Evolutionary conservation across 2,329 filamentous ascomycete genomes (phyloP), one percentile per base, ranked within the genome.

Genomic region (Penicillium sp.): DNA sequence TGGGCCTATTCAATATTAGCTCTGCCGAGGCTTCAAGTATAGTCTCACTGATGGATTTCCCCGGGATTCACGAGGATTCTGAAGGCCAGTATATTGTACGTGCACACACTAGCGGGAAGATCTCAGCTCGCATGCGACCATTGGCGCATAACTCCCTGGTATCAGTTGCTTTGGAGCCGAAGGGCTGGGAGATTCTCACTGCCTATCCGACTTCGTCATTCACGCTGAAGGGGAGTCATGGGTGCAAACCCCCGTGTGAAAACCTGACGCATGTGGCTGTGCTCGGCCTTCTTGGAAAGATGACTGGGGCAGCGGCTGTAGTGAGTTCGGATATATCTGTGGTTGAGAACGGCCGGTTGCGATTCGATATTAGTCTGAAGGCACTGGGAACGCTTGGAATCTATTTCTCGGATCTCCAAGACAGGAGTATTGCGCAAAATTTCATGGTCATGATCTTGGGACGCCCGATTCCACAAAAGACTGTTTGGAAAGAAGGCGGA

Each of bases 1-100:
- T 97, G 1, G 92, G 89, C 0, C 72, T 95, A 2, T 97, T 97
- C 78, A 97, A 97, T 64, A 82, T 92, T 53, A 84, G 84, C 1
- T 75, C 81, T 4, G 77, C 80, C 1, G 74, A 81, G 2, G 67
- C 90, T 13, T 83, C 82, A 0, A 89, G 93, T 59, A 74, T 96
- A 16, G 75, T 96, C 26, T 80, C 85, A 0, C 75, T 97, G 2
- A 78, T 78, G 1, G 80, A 83, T 42, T 95, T 97, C 67, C 87
- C 89, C 0, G 92, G 91, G 2, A 81, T 88, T 0, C 73, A 84
- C 11, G 57, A 61, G 7, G 63, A 61, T 70, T 38, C 79, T 73
- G 8, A 75, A 75, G 59, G 63, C 2, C 70, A 80, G 38, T 97
- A 96, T 62, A 75, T 96, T 2, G 78, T 96, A 10, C 83, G 89